These are phyloP conservation scores for Letharia lupina DNA, from an alignment of 495 filamentous ascomycete species.

Conservation along the genomic window DNA sequence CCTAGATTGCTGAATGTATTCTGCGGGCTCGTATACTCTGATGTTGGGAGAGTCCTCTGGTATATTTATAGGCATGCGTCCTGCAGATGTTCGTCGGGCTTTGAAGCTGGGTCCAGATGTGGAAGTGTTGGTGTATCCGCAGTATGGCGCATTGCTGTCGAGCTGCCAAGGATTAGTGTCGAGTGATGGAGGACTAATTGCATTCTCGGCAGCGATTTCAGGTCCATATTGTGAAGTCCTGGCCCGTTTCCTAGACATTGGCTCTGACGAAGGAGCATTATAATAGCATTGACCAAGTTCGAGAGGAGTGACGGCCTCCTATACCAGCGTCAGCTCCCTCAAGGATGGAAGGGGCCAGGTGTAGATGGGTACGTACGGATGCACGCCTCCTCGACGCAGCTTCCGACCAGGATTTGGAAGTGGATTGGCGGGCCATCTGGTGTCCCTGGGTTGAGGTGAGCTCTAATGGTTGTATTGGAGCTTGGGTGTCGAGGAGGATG, in stretches of 20 bases:
- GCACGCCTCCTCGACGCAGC: neutral
- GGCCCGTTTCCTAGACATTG: slow-evolving; percentile 1
- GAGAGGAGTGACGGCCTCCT: neutral
- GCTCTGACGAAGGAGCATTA: neutral
- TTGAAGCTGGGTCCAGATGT: slow-evolving; percentile 2
- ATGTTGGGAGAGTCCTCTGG: neutral
- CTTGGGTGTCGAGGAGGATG: neutral
- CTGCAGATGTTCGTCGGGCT: neutral
- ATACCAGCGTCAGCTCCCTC: slow-evolving; percentile 1
- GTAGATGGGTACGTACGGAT: neutral
- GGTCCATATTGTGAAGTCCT: slow-evolving; percentile 2
- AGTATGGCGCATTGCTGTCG: neutral
- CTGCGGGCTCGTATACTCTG: neutral
- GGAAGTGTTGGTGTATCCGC: neutral
- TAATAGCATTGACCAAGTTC: neutral
- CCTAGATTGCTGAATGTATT: neutral
- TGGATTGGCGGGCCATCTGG: neutral
- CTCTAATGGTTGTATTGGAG: neutral
- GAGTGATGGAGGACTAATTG: neutral
- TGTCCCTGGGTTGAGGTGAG: neutral
- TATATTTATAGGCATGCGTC: neutral
- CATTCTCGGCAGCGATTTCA: neutral
- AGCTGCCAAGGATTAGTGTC: neutral
- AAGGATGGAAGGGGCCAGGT: neutral
- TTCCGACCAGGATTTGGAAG: neutral